Evolutionary conservation across 345 rosid genomes (phyloP), one percentile per base, ranked within the genome.

Genomic region (Limnanthes douglasii): DNA sequence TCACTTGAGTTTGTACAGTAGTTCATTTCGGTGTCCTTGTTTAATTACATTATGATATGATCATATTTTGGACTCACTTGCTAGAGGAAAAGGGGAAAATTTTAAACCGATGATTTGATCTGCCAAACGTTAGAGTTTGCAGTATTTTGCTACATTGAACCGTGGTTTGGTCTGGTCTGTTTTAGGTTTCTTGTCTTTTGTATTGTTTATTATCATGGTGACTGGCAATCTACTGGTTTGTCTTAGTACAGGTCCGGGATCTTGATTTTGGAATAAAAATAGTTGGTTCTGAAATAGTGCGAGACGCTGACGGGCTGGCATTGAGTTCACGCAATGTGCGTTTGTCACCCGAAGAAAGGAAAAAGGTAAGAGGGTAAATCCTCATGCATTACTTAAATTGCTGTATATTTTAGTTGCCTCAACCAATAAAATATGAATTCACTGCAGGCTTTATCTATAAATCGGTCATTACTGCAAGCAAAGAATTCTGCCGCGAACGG

Each of bases 251-350:
- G 93, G 93, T 76, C 53, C 54, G 75, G 14, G 93, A 79, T 59
- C 90, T 88, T 45, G 90, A 88, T 57, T 83, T 88, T 61, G 54
- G 68, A 35, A 60, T 84, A 31, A 46, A 49, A 59, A 59, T 88
- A 18, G 60, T 88, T 10, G 93, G 90, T 24, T 68, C 70, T 36
- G 97, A 83, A 25, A 52, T 78, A 32, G 27, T 57, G 23, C 86
- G 95, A 17, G 90, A 83, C 8, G 40, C 39, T 4, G 81, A 79
- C 54, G 95, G 97, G 43, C 80, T 88, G 27, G 95, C 95, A 1
- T 47, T 72, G 78, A 88, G 93, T 54, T 88, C 95, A 6, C 71
- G 97, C 25, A 88, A 88, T 42, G 93, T 83, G 33, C 72, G 34
- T 46, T 90, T 79, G 25, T 65, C 86, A 10, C 52, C 60, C 27